A percentile compares a stretch with the other conserved stretches of the same genome.
phyloP scores from a whole-genome alignment of 1,139 yeast genomes.

The Petasospora rhodanensis region DNA sequence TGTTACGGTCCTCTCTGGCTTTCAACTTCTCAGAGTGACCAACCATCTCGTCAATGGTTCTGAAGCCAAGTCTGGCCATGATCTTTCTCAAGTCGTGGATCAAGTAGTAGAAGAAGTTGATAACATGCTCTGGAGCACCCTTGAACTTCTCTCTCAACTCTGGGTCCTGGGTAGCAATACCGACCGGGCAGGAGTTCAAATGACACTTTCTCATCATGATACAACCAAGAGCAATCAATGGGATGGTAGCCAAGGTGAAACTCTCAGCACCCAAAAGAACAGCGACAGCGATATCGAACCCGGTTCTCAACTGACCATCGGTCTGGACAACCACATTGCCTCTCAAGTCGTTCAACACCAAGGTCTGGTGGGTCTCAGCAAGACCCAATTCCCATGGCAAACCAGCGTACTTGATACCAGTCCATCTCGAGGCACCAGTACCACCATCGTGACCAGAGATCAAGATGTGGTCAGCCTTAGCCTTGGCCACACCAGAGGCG shows the following conservation, averaged over 20 bases:
- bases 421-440: slow-evolving; percentile 98
- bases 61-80: slow-evolving; percentile 93
- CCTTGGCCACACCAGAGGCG: slow-evolving; percentile 98
- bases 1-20: slow-evolving; percentile 83
- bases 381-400: slow-evolving; percentile 98
- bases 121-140: slow-evolving; percentile 98
- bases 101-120: slow-evolving; percentile 93
- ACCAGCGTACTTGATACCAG: slow-evolving; percentile 95
- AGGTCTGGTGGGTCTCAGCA: slow-evolving; percentile 97
- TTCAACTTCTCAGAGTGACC: slow-evolving; percentile 90
- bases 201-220: slow-evolving; percentile 95
- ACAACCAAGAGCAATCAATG: slow-evolving; percentile 96
- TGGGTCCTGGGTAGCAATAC: slow-evolving; percentile 98
- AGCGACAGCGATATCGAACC: slow-evolving; percentile 90
- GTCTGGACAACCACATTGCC: slow-evolving; percentile 95
- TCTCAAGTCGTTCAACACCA: slow-evolving; percentile 91
- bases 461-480: slow-evolving; percentile 93
- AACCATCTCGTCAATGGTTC: slow-evolving; percentile 96
- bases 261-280: slow-evolving; percentile 97
- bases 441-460: slow-evolving; percentile 99
- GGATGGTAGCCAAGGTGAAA: slow-evolving; percentile 97
- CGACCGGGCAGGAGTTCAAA: slow-evolving; percentile 92
- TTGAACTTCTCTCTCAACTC: slow-evolving; percentile 84
- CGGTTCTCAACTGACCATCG: slow-evolving; percentile 96
- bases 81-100: slow-evolving; percentile 87